Evolutionary conservation across 148 eudicot genomes (phyloP).

Genomic region (Dysphania ambrosioides): DNA sequence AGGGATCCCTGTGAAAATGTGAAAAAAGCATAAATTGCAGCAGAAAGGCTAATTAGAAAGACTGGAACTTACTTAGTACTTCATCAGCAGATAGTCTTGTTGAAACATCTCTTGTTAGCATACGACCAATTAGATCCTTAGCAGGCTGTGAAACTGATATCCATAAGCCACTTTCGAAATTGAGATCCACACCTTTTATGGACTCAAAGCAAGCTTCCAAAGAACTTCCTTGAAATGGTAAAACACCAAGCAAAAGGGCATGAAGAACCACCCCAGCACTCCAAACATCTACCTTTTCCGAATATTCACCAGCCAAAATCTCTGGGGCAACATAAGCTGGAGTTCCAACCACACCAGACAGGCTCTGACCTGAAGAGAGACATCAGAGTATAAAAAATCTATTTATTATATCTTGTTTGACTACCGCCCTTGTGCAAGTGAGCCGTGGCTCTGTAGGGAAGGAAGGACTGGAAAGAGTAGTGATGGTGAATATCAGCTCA

Average conservation of each 20-base stretch:
- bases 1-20: not conserved
- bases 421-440: too few relatives aligned
- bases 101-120: slow-evolving; percentile 52
- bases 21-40: not conserved
- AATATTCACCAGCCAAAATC: slow-evolving; percentile 44
- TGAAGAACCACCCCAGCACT: slow-evolving; percentile 55
- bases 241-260: slow-evolving; percentile 42
- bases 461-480: not conserved
- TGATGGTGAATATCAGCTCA: not conserved
- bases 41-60: slow-evolving; percentile 7
- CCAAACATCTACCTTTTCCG: slow-evolving; percentile 60
- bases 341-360: slow-evolving; percentile 53
- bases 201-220: slow-evolving; percentile 45
- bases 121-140: slow-evolving; percentile 45
- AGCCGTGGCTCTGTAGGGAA: not conserved
- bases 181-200: slow-evolving; percentile 42
- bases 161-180: slow-evolving; percentile 39
- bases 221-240: slow-evolving; percentile 51
- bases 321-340: slow-evolving; percentile 66
- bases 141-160: slow-evolving; percentile 44
- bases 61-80: slow-evolving; percentile 43
- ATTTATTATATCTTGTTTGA: not conserved
- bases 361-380: slow-evolving; percentile 41
- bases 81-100: slow-evolving; percentile 43
- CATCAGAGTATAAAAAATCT: not conserved